phyloP scores from a whole-genome alignment of 257 asterid genomes.

The Thymus mandschuricus region DNA sequence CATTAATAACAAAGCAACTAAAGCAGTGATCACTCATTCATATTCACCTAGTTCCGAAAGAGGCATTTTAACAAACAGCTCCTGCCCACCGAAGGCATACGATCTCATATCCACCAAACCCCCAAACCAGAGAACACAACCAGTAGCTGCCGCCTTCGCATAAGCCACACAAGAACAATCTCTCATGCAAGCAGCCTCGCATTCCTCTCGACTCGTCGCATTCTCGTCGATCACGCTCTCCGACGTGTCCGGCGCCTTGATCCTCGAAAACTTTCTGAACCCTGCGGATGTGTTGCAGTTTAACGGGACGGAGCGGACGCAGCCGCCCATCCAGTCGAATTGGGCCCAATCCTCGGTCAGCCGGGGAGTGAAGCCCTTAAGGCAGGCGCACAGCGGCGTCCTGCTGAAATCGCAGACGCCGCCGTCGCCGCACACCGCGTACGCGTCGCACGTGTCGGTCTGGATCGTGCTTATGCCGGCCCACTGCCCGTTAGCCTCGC shows the following conservation, averaged over 20 bases:
- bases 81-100: constrained; percentile 42
- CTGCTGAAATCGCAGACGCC: constrained; percentile 37
- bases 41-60: constrained; percentile 41
- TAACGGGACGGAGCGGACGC: constrained; percentile 31
- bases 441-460: constrained; percentile 42
- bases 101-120: constrained; percentile 41
- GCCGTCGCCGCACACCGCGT: constrained; percentile 36
- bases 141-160: constrained; percentile 30
- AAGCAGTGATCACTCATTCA: neutral
- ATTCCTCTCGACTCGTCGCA: constrained; percentile 18
- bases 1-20: neutral
- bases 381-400: constrained; percentile 37
- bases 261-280: constrained; percentile 34
- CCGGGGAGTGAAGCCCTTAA: constrained; percentile 42
- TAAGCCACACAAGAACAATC: constrained; percentile 50
- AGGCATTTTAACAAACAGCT: constrained; percentile 43
- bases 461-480: constrained; percentile 25
- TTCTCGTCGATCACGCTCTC: constrained; percentile 12
- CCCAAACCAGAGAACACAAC: constrained; percentile 46
- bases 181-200: constrained; percentile 37
- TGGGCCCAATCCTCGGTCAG: constrained; percentile 38
- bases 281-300: constrained; percentile 34
- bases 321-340: constrained; percentile 44
- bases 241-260: constrained; percentile 46
- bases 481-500: constrained; percentile 35